Percentiles rank a stretch among this genome's conserved stretches.
These are phyloP conservation scores for Didymella exigua DNA, from an alignment of 2,329 filamentous ascomycete genomes.

Conservation along the genomic window DNA sequence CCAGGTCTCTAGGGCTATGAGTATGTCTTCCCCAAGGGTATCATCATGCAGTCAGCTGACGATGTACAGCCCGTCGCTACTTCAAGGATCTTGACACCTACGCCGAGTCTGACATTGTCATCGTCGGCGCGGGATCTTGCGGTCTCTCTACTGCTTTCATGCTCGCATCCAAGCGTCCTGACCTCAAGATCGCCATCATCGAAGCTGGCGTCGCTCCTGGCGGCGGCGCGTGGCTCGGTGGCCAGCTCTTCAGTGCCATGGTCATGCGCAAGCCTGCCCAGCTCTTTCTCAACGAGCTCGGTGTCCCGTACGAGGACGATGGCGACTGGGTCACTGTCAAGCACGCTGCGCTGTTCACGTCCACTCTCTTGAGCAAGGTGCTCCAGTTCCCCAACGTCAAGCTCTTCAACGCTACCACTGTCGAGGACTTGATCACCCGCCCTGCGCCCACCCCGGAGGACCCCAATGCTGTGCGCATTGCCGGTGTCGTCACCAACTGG, in stretches of 20 bases:
- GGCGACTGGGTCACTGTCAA: slow-evolving; percentile 90
- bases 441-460: slow-evolving; percentile 51
- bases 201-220: slow-evolving; percentile 84
- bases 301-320: slow-evolving; percentile 86
- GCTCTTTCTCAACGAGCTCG: slow-evolving; percentile 78
- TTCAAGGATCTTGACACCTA: slow-evolving; percentile 87
- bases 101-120: slow-evolving; percentile 92
- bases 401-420: slow-evolving; percentile 92
- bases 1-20: slow-evolving; percentile 93
- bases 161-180: slow-evolving; percentile 80
- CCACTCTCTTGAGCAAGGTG: slow-evolving; percentile 82
- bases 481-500: slow-evolving; percentile 95
- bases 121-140: slow-evolving; percentile 87
- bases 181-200: slow-evolving; percentile 89
- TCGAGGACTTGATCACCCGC: slow-evolving; percentile 91
- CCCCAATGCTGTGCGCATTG: slow-evolving; percentile 68
- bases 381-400: slow-evolving; percentile 88
- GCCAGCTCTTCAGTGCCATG: slow-evolving; percentile 95
- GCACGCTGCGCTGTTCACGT: slow-evolving; percentile 91
- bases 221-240: slow-evolving; percentile 90
- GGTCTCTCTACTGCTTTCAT: slow-evolving; percentile 85
- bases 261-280: slow-evolving; percentile 93
- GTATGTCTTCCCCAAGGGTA: slow-evolving; percentile 14
- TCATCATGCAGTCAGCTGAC: not conserved
- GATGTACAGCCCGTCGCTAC: slow-evolving; percentile 70